Base-by-base conservation (phyloP, 345 rosid species). In the Eucalyptus victrix region DNA sequence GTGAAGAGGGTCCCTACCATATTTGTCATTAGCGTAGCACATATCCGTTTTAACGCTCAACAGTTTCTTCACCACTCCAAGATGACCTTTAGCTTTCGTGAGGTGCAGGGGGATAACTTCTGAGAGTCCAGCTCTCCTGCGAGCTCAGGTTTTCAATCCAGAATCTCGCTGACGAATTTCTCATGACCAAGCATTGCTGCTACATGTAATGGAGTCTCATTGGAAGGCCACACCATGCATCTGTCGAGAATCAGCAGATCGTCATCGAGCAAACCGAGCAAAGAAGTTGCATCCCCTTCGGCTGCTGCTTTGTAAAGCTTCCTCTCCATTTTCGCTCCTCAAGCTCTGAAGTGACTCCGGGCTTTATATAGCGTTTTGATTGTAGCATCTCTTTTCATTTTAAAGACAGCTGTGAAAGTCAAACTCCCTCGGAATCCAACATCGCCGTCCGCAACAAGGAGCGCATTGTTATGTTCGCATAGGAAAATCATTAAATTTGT, bases 231-330 rank as follows among this genome's bases (percentile, higher is more conserved):
- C 65, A 11, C 30, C 12, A 58, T 11, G 13, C n/a, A 58, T 58
- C 14, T 58, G 2, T 58, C 1, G 6, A 58, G 65, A 26, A 58
- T 58, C n/a, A 58, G n/a, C 3, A 1, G 65, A 58, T 58, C n/a
- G 30, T 58, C n/a, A 0, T 58, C 0, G 2, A 58, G 65, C 65
- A 58, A 58, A 26, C n/a, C 4, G 1, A 26, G 65, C n/a, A 58
- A 58, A 58, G 65, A 58, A 58, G 1, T 26, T 1, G 6, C 65
- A 4, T 58, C 65, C 30, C 65, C 62, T 24, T 58, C 65, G 13
- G 30, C 65, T 58, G 62, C 62, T 56, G 3, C 65, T 58, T 24
- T 26, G 30, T 24, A 58, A 58, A 58, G 62, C 56, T 0, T 53
- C 30, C 14, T 0, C 65, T 58, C 65, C 65, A 58, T 58, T 58